phyloP scores from a whole-genome alignment of 306 rosid genomes.

The Begonia fuchsioides region DNA sequence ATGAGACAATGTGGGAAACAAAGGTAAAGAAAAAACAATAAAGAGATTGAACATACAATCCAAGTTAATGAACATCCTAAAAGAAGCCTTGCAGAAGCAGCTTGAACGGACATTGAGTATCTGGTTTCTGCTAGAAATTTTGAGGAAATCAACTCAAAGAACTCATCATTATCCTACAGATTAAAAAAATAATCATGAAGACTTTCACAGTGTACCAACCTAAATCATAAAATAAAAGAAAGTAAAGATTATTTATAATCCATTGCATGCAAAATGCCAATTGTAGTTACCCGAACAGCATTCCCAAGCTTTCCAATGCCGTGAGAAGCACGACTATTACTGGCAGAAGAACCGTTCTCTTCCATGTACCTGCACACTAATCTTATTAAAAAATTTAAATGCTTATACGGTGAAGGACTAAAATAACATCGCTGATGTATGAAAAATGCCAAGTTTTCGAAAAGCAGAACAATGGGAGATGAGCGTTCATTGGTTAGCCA shows the following conservation, averaged over 20 bases:
- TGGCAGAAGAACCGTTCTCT: slow-evolving; percentile 57
- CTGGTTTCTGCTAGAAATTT: slow-evolving; percentile 62
- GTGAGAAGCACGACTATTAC: slow-evolving; percentile 70
- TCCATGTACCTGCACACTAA: slow-evolving; percentile 66
- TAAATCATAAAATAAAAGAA: too few species aligned
- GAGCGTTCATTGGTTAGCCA: too few species aligned
- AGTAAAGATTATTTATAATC: too few species aligned
- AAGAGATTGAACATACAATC: slow-evolving; percentile 37
- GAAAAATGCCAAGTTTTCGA: not conserved
- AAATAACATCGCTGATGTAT: too few species aligned
- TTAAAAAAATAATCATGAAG: too few species aligned
- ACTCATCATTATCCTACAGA: slow-evolving; percentile 79
- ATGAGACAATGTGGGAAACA: too few species aligned
- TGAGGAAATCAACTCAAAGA: slow-evolving; percentile 78
- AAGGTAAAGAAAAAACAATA: not conserved
- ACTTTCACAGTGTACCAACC: too few species aligned
- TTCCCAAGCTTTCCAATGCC: slow-evolving; percentile 70
- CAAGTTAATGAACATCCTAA: slow-evolving; percentile 70
- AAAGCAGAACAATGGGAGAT: too few species aligned
- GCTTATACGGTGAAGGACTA: not conserved
- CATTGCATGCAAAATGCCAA: too few species aligned
- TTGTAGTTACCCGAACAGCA: slow-evolving; percentile 50
- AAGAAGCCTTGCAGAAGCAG: slow-evolving; percentile 71
- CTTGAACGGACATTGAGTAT: slow-evolving; percentile 49
- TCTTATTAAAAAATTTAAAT: not conserved